These are phyloP conservation scores for Ophiostoma quercus DNA, from an alignment of 2,329 filamentous ascomycete genomes.

Conservation along the genomic window DNA sequence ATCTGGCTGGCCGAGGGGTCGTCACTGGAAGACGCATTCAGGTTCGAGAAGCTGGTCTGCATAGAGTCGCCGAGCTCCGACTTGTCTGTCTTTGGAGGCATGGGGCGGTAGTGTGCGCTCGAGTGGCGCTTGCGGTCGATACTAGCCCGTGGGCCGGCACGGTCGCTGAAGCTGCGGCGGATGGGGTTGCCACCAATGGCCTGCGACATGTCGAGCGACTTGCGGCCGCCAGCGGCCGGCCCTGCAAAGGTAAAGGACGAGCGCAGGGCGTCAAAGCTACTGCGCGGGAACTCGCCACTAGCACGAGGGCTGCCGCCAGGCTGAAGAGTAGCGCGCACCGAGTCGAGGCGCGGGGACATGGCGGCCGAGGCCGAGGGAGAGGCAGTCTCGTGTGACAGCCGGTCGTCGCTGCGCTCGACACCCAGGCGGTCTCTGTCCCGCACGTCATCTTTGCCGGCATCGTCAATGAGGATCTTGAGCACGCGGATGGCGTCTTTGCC, in stretches of 20 bases:
- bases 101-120: background rate
- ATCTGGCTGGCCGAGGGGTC: constrained; percentile 90
- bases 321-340: constrained; percentile 55
- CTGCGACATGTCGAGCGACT: constrained; percentile 46
- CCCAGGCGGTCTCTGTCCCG: background rate
- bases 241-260: constrained; percentile 32
- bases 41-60: constrained; percentile 55
- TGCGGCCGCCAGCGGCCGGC: constrained; percentile 36
- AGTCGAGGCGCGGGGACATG: constrained; percentile 43
- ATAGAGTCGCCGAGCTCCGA: constrained; percentile 57
- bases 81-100: background rate
- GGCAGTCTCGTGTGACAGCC: constrained; percentile 22
- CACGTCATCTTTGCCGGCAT: constrained; percentile 43
- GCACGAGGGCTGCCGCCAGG: constrained; percentile 49
- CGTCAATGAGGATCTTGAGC: constrained; percentile 66
- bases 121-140: constrained; percentile 36
- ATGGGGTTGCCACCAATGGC: constrained; percentile 41
- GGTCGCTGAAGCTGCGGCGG: constrained; percentile 59
- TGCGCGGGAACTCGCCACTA: constrained; percentile 49
- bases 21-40: constrained; percentile 63
- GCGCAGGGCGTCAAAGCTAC: constrained; percentile 51
- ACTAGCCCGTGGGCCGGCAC: constrained; percentile 48
- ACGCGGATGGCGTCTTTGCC: constrained; percentile 78
- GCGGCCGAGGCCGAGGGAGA: constrained; percentile 29
- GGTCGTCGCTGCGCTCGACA: constrained; percentile 15